Evolutionary conservation across 805 yeast genomes (phyloP).

Genomic region (Zygotorulaspora florentina): DNA sequence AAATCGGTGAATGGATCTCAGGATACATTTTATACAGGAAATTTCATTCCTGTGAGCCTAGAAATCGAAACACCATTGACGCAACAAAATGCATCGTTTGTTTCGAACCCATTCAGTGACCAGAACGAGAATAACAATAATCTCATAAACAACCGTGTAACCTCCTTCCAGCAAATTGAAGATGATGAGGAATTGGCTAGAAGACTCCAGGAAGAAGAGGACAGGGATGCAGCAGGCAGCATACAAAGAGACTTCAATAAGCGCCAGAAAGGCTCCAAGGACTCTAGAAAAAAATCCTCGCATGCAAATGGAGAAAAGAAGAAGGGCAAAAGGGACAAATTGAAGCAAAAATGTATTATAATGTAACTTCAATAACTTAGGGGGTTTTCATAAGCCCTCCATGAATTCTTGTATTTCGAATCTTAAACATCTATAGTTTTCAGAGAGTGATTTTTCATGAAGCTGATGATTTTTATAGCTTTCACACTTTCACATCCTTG

Average conservation of each 20-base stretch:
- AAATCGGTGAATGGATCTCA: constrained; percentile 61
- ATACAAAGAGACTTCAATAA: constrained; percentile 37
- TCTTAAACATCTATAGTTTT: too few relatives aligned
- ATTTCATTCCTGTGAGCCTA: constrained; percentile 45
- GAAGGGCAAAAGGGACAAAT: constrained; percentile 11
- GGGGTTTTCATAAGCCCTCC: too few relatives aligned
- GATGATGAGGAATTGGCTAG: constrained; percentile 44
- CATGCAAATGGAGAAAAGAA: constrained; percentile 3
- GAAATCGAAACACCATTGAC: constrained; percentile 12
- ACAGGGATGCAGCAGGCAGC: constrained; percentile 44
- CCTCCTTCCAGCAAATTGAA: constrained; percentile 20
- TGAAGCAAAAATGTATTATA: constrained; percentile 14
- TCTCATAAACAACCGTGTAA: background rate
- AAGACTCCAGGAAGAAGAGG: constrained; percentile 53
- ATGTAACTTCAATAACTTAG: constrained; percentile 6
- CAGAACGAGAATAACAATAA: constrained; percentile 8
- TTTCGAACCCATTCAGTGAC: constrained; percentile 27
- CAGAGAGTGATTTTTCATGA: too few relatives aligned
- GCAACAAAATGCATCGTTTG: constrained; percentile 6
- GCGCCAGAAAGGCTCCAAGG: constrained; percentile 6
- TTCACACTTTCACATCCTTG: too few relatives aligned
- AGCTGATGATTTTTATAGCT: too few relatives aligned
- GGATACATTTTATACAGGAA: constrained; percentile 68
- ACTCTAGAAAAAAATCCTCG: constrained; percentile 5
- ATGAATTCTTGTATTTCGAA: too few relatives aligned